Evolutionary conservation across 1,284 basidiomycete genomes (phyloP), one percentile per base, ranked within the genome.

Genomic region (Trichosporon sp.): DNA sequence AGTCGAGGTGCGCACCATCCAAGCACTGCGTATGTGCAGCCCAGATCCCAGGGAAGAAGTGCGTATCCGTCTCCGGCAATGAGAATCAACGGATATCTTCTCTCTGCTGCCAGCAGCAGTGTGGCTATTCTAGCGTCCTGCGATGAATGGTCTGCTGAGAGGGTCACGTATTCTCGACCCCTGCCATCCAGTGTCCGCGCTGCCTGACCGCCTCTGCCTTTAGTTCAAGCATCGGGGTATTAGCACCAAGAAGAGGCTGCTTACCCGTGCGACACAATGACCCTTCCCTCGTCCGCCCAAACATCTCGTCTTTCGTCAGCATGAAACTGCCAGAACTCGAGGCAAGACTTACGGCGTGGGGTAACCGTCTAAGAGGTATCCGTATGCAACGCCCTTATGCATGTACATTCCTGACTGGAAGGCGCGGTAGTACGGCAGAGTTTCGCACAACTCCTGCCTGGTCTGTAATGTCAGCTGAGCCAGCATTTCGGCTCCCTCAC

Each of bases 401-500:
- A 75, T 74, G 65, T 79, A 77, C 63, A 79, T 69, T 0, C 77
- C 76, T 13, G 76, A 70, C 63, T 79, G 77, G 63, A 74, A 79
- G 2, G 76, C 71, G 31, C 77, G 72, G 64, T 79, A 79, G 65
- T 79, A 79, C 8, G 76, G 75, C 58, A 79, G 64, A 13, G 75
- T 69, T 63, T 79, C 77, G 63, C 77, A 79, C 3, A 79, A 72
- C 56, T 79, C 77, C 65, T 78, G 77, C 11, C 77, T 70, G 2
- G 74, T 70, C 74, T 76, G 59, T 40, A 27, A 7, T 1, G 44
- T 63, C 25, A 68, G 40, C 40, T 4, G 1, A 9, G 25, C 1
- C 16, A n/a, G 36, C 10, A 27, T 61, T 16, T 4, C 34, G 13
- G 21, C 19, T 14, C 7, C 63, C 73, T 59, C 52, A 77, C 76